Evolutionary conservation across 225 moss, liverwort and hornwort genomes (phyloP).

Genomic region (Pseudoscleropodium purum): DNA sequence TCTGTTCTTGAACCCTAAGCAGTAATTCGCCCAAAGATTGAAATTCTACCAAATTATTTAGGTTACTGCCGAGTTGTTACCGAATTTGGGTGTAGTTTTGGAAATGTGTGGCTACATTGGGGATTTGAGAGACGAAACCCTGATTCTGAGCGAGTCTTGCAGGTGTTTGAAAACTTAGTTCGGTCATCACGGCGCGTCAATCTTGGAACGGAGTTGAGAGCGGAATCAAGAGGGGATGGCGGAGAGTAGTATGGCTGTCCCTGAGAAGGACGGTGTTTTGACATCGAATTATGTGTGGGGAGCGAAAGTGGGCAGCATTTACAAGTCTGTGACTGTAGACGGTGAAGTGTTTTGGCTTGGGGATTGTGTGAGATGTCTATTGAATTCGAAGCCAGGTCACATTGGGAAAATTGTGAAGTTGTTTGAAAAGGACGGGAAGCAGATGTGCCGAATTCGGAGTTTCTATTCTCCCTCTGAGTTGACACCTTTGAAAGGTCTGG

Average conservation of each 20-base stretch:
- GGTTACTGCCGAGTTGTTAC: background rate
- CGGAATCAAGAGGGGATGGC: background rate
- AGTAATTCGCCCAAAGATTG: background rate
- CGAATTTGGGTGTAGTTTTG: background rate
- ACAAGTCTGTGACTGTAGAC: constrained; percentile 1
- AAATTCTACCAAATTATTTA: background rate
- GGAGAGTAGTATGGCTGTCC: background rate
- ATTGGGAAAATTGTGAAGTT: constrained; percentile 21
- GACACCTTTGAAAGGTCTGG: background rate
- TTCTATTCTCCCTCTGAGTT: constrained; percentile 5
- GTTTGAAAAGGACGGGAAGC: background rate
- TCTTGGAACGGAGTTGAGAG: background rate
- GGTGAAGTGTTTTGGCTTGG: constrained; percentile 6
- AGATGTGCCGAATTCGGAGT: constrained; percentile 9
- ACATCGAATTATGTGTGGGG: background rate
- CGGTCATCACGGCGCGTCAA: background rate
- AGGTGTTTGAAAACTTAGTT: background rate
- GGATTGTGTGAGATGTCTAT: constrained; percentile 14
- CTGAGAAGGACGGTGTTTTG: background rate
- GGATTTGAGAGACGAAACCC: background rate
- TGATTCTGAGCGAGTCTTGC: background rate
- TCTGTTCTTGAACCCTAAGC: background rate
- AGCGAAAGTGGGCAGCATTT: background rate
- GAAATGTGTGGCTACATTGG: background rate
- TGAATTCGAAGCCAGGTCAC: background rate